Base-by-base conservation (phyloP, 164 flowering plant species). In the Chimonanthus salicifolius region DNA sequence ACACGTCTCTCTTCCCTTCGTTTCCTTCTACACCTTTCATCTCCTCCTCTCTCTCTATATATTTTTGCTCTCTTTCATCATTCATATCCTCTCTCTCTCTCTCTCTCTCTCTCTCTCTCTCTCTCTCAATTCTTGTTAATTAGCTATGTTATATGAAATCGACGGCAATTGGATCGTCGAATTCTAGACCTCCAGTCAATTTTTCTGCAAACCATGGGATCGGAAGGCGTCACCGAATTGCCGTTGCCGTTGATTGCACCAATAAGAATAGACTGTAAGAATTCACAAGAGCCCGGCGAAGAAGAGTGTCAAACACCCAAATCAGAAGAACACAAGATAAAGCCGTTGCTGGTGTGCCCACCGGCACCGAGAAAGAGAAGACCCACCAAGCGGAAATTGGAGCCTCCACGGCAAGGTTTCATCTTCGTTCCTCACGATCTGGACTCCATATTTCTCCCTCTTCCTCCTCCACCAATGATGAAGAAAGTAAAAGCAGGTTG, bases 241-340 rank as follows among this genome's bases (percentile, higher is more conserved):
- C 15, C 21, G 43, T 33, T 63, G 5, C 15, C 21, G 43, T n/a
- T 21, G 65, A 63, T 13, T 63, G 20, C 66, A 21, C 66, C 66
- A 10, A 21, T 63, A 33, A 63, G 21, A 63, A 63, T 44, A 20
- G 21, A 63, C 4, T 10, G 18, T 13, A 63, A 63, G 9, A 44
- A 18, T 63, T 46, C 69, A 66, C 7, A 3, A 7, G 48, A 66
- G 43, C 49, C 49, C 8, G 13, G 10, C 18, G 70, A 68, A 6
- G 70, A 9, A 16, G 70, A n/a, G 7, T 68, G 13, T 33, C 70
- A 68, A 51, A 68, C 70, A 68, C 70, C 70, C 46, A 68, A n/a
- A 48, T 68, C 70, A 48, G 54, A 68, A 49, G 51, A n/a, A 15
- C 70, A 68, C 43, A n/a, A 33, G 54, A 47, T 68, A 48, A 68